These are phyloP conservation scores for Phytopythium mirpurense DNA, from an alignment of 352 stramenopile species.

Conservation along the genomic window DNA sequence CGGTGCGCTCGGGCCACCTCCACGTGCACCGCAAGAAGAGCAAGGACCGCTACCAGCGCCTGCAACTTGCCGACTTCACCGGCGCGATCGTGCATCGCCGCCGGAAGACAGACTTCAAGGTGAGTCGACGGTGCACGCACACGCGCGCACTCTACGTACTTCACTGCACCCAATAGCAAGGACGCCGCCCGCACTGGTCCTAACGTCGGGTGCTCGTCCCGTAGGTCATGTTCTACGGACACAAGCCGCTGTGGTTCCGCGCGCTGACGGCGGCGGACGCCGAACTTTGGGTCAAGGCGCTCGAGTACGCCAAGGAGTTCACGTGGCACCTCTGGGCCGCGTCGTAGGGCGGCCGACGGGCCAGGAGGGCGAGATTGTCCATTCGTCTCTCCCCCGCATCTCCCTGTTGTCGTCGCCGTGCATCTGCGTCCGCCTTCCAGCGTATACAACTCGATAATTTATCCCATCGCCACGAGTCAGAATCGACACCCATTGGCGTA, in stretches of 20 bases:
- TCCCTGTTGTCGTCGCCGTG: background rate
- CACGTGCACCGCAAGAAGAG: conserved; percentile 24
- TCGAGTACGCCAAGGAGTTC: conserved; percentile 30
- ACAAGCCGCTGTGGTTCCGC: conserved; percentile 19
- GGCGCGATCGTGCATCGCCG: conserved; percentile 17
- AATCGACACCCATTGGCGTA: too few relatives aligned
- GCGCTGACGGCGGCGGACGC: conserved; percentile 10
- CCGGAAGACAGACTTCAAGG: conserved; percentile 18
- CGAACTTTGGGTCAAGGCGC: conserved; percentile 20
- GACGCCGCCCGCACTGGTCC: too few relatives aligned
- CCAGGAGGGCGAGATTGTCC: too few relatives aligned
- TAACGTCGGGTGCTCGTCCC: too few relatives aligned
- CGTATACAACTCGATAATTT: conserved; percentile 2
- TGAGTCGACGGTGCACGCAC: too few relatives aligned
- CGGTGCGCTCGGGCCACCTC: conserved; percentile 19
- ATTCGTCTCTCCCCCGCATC: too few relatives aligned
- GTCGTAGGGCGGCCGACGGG: background rate
- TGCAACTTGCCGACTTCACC: conserved; percentile 20
- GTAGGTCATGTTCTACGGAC: conserved; percentile 22
- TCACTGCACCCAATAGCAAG: too few relatives aligned
- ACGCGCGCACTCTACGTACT: too few relatives aligned
- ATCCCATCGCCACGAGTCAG: conserved; percentile 2
- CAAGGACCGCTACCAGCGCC: conserved; percentile 9
- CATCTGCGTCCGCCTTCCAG: conserved; percentile 1
- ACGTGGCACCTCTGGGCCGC: conserved; percentile 17